Evolutionary conservation across 352 stramenopile genomes (phyloP), one percentile per base, ranked within the genome.

Genomic region (Phytophthora fragariaefolia): DNA sequence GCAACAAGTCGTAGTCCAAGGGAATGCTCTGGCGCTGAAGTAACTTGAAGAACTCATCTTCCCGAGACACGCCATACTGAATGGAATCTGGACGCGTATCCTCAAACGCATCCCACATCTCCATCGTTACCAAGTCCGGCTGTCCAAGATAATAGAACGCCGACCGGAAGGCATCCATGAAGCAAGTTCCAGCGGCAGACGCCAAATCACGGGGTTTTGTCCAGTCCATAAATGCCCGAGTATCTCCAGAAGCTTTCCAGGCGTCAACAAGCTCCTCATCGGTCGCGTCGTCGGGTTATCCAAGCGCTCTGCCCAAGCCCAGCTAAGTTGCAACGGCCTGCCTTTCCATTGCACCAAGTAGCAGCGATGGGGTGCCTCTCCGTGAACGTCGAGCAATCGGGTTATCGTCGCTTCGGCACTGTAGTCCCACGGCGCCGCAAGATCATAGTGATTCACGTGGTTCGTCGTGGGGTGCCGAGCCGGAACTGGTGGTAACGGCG

Each of bases 51-150:
- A 69, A 69, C 3, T 46, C 32, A 18, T 58, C 43, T 1, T 40
- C 52, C 15, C 51, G 43, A 0, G 43, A 40, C 8, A 48, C 52
- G 1, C 45, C 45, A 20, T 54, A 22, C 24, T 34, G 6, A 43
- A 58, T 45, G 1, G 27, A 24, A 18, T 9, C 2, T 6, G 28
- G 18, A 4, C 24, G 7, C 4, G 15, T 58, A 4, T 15, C 13
- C 24, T 63, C 43, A 42, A 58, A 69, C 0, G 3, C 34, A 8
- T 69, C 32, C 53, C 53, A 63, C 26, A 63, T 63, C 13, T 63
- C 24, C 34, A 63, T 54, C 0, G 34, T 58, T 1, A 56, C 52
- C 1, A 58, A 8, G 12, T 43, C 9, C 0, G 46, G 36, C 3
- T 36, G 7, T 1, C 46, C 53, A 30, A 63, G 46, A 8, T 58